phyloP scores from a whole-genome alignment of 306 rosid species.

The Trichosanthes cucumerina region DNA sequence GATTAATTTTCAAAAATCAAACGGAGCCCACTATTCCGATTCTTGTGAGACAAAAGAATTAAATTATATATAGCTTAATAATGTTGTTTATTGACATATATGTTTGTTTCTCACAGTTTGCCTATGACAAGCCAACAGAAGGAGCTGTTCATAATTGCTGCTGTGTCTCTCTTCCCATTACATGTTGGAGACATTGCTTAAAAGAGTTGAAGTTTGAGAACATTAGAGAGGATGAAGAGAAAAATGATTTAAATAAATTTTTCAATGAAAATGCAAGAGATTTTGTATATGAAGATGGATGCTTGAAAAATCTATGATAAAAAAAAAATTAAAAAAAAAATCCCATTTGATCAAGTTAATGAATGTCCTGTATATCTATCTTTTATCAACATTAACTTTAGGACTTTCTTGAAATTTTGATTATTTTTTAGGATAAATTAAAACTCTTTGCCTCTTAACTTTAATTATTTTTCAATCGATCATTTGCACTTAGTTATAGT shows the following conservation, averaged over 20 bases:
- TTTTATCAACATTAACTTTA: background rate
- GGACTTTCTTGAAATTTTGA: background rate
- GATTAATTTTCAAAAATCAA: no score
- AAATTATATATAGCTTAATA: background rate
- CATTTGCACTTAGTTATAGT: no score
- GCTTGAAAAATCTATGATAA: background rate
- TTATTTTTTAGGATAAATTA: background rate
- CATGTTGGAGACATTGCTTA: constrained; percentile 12
- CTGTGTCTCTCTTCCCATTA: background rate
- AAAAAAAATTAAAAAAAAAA: no score
- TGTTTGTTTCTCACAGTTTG: background rate
- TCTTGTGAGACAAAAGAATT: no score
- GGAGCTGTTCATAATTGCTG: background rate
- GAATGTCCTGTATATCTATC: background rate
- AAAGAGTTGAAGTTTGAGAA: constrained; percentile 1
- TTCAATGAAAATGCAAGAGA: background rate
- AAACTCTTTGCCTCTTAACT: background rate
- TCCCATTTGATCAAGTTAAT: background rate
- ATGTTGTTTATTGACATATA: background rate
- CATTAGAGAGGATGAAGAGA: background rate
- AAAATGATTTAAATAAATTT: background rate
- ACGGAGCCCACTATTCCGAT: no score
- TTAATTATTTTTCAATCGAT: no score
- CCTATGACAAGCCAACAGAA: background rate
- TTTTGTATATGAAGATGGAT: background rate